These are phyloP conservation scores for Canavalia gladiata DNA, from an alignment of 306 rosid genomes.

Conservation along the genomic window DNA sequence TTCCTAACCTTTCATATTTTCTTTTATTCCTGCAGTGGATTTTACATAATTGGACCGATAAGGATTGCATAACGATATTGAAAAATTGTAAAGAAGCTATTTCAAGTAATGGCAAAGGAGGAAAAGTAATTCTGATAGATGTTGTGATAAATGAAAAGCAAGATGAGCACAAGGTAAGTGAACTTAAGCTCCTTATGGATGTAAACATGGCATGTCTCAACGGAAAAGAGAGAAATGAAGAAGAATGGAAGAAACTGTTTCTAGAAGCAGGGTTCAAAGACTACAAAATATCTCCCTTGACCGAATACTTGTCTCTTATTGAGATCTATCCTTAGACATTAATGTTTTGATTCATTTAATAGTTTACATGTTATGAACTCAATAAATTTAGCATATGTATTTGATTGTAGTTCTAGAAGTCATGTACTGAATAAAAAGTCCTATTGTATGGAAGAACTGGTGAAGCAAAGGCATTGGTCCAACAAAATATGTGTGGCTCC, in stretches of 20 bases:
- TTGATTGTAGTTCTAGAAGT: too few relatives aligned
- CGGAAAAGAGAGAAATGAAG: constrained; percentile 50
- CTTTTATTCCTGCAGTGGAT: not conserved
- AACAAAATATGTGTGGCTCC: too few relatives aligned
- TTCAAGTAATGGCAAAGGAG: constrained; percentile 39
- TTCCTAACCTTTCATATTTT: not conserved
- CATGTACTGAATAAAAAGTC: too few relatives aligned
- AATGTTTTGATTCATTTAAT: not conserved
- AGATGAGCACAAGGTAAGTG: constrained; percentile 36
- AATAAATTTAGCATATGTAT: not conserved
- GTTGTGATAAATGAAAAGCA: constrained; percentile 49
- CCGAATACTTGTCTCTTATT: constrained; percentile 56
- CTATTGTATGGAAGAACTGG: too few relatives aligned
- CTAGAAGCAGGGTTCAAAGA: constrained; percentile 51
- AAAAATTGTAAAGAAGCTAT: constrained; percentile 55
- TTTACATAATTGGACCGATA: constrained; percentile 49
- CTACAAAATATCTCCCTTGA: constrained; percentile 50
- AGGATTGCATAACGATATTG: constrained; percentile 52
- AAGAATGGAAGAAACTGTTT: constrained; percentile 59
- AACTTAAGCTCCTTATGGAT: constrained; percentile 48
- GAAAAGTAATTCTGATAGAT: constrained; percentile 61
- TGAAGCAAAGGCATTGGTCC: too few relatives aligned
- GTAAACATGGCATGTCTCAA: constrained; percentile 48
- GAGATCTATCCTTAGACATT: constrained; percentile 57
- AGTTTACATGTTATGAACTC: not conserved